These are phyloP conservation scores for Colletotrichum sp. DNA, from an alignment of 2,329 filamentous ascomycete species.

Conservation along the genomic window DNA sequence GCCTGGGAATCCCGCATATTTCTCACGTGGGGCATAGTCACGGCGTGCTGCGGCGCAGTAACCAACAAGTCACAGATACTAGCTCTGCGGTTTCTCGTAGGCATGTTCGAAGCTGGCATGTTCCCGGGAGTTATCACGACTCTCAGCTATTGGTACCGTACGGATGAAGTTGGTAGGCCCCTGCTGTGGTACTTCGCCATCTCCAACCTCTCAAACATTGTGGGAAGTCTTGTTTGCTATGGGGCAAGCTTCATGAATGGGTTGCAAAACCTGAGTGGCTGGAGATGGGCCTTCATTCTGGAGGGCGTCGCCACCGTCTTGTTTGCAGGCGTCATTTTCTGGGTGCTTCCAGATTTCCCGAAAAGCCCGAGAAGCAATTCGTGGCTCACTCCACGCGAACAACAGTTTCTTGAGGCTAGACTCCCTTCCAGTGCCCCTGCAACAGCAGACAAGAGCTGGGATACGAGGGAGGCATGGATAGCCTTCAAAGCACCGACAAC, in stretches of 20 bases:
- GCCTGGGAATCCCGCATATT: slow-evolving; percentile 41
- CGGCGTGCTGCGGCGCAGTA: slow-evolving; percentile 41
- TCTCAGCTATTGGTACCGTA: not conserved
- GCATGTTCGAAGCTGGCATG: slow-evolving; percentile 18
- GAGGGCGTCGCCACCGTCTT: not conserved
- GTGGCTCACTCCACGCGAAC: slow-evolving; percentile 42
- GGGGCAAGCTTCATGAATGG: not conserved
- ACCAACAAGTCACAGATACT: slow-evolving; percentile 40
- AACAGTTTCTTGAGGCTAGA: slow-evolving; percentile 41
- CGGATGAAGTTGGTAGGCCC: not conserved
- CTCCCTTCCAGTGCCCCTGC: not conserved
- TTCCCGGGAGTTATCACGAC: not conserved
- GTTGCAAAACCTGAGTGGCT: not conserved
- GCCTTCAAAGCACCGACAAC: slow-evolving; percentile 29
- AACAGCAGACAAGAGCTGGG: slow-evolving; percentile 28
- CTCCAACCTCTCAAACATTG: not conserved
- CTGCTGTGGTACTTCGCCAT: not conserved
- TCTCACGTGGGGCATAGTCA: slow-evolving; percentile 39
- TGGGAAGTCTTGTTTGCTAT: not conserved
- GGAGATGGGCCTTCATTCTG: not conserved
- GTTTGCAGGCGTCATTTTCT: not conserved
- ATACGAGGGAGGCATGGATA: slow-evolving; percentile 34
- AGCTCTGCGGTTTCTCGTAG: slow-evolving; percentile 43
- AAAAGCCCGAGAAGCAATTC: slow-evolving; percentile 37
- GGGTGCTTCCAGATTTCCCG: not conserved